Evolutionary conservation across 2,329 filamentous ascomycete species (phyloP).

Genomic region (Eutypella sp.): DNA sequence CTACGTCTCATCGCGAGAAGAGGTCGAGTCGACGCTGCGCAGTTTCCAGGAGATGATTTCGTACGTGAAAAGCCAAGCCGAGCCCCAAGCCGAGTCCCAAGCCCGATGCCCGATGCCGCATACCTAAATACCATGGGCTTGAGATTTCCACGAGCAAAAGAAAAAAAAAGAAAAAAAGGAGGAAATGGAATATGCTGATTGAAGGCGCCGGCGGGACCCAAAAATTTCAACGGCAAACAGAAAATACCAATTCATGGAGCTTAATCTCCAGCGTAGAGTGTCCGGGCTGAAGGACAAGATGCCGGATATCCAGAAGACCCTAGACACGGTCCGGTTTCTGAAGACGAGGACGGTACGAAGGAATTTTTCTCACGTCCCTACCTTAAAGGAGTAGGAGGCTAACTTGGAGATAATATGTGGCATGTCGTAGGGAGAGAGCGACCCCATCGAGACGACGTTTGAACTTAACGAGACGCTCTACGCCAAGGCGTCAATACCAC

Average conservation of each 20-base stretch:
- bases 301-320: slow-evolving; percentile 91
- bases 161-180: too few species aligned
- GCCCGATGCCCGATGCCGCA: too few species aligned
- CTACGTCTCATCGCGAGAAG: slow-evolving; percentile 71
- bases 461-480: slow-evolving; percentile 96
- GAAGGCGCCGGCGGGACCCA: slow-evolving; percentile 8
- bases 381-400: too few species aligned
- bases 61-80: slow-evolving; percentile 52
- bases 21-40: slow-evolving; percentile 75
- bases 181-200: neutral
- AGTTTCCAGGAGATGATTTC: slow-evolving; percentile 93
- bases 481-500: slow-evolving; percentile 76
- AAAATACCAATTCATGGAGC: slow-evolving; percentile 99
- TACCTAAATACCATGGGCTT: too few species aligned
- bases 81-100: neutral
- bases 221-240: slow-evolving; percentile 49
- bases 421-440: slow-evolving; percentile 41
- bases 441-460: slow-evolving; percentile 86
- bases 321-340: slow-evolving; percentile 86
- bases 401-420: neutral
- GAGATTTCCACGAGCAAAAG: too few species aligned
- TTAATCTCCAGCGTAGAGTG: slow-evolving; percentile 81
- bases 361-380: too few species aligned
- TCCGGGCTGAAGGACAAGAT: slow-evolving; percentile 87
- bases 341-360: slow-evolving; percentile 66